Evolutionary conservation across 140 eudicot genomes (phyloP), one percentile per base, ranked within the genome.

Genomic region (Ambrosia hybrid): DNA sequence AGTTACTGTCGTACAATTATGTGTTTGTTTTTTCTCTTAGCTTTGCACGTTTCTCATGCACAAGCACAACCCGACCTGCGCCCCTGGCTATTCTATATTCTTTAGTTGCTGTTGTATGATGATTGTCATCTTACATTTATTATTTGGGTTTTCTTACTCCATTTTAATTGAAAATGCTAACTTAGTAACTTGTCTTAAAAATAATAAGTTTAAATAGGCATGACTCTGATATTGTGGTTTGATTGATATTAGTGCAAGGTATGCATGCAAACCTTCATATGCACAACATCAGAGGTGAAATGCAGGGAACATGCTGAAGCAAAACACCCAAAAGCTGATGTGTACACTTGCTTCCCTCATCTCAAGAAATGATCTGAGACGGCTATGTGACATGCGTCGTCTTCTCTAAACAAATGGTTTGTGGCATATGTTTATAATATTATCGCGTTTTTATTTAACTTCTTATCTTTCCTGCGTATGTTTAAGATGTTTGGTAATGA

Each of bases 211-310:
- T 41, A 65, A 55, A 55, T 56, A 6, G 33, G 2, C 11, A 7
- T 64, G 51, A 38, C 37, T 36, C 26, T 68, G 58, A 48, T 73
- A 13, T 1, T 57, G 69, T 72, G 33, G 43, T 33, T 64, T 16
- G 14, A 0, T 52, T 0, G 16, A 65, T 56, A 59, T 80, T 88
- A 92, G 98, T 90, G 96, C 89, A 90, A 90, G 82, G 91, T 90
- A 53, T 90, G 96, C 80, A 90, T 90, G 96, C 96, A 90, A 65
- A 90, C 96, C 0, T 89, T 89, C 73, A 89, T 89, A 4, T 89
- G 96, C 92, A 89, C 96, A 13, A 89, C 96, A 8, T 81, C 95
- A 0, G 96, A 65, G 71, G 71, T 65, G 71, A 65, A 65, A 65
- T 65, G 71, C 71, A 65, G 37, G 56, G 71, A 65, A 43, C 71